phyloP scores from a whole-genome alignment of 2,329 filamentous ascomycete species.

The Fusarium sp. region DNA sequence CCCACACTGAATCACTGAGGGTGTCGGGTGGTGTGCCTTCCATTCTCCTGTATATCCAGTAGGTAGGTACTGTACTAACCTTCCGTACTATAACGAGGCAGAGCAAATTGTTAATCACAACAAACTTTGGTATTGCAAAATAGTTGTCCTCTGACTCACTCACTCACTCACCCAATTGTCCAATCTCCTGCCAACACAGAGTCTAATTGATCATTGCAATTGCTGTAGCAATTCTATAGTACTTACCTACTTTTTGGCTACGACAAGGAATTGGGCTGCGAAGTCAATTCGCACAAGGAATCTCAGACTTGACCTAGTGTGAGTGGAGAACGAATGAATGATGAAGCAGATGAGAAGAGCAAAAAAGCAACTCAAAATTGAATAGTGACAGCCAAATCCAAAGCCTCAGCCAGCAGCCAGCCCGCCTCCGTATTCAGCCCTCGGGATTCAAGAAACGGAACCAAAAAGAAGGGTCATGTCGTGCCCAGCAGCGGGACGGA shows the following conservation, averaged over 20 bases:
- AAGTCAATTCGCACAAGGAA: constrained; percentile 35
- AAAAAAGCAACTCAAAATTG: constrained; percentile 12
- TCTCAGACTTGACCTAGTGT: constrained; percentile 6
- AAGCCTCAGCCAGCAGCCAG: background rate
- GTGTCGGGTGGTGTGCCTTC: background rate
- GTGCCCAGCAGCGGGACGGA: constrained; percentile 21
- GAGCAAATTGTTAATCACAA: constrained; percentile 26
- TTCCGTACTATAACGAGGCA: too few species aligned
- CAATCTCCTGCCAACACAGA: background rate
- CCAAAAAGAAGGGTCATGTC: constrained; percentile 9
- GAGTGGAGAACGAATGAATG: constrained; percentile 24
- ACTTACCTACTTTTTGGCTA: background rate
- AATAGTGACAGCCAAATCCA: constrained; percentile 1
- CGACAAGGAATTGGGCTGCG: constrained; percentile 20
- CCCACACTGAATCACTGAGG: constrained; percentile 31
- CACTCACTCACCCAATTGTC: constrained; percentile 3
- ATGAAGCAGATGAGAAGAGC: constrained; percentile 4
- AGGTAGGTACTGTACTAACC: too few species aligned
- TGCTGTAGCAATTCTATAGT: too few species aligned
- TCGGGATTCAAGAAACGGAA: constrained; percentile 10
- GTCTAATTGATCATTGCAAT: background rate
- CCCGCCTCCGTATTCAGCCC: constrained; percentile 10
- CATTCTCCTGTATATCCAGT: too few species aligned
- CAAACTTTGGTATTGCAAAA: constrained; percentile 18
- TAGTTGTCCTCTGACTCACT: background rate